A percentile compares a stretch with the other conserved stretches of the same genome.
These are phyloP conservation scores for Leishmania amazonensis DNA, from an alignment of 208 protist genomes.

Conservation along the genomic window DNA sequence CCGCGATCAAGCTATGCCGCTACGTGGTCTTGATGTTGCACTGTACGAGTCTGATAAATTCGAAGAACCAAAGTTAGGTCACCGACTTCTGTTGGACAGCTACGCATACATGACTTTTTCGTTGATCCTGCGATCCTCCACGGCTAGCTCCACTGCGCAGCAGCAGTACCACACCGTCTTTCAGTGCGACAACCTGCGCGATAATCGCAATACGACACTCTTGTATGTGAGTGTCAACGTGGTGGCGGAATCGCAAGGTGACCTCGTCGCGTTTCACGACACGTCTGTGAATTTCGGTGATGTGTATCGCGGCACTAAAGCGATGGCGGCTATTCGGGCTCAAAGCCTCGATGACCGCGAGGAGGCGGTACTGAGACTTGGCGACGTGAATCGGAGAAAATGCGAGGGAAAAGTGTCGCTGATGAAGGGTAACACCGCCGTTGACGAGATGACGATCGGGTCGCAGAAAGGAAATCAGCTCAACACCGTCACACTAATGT, in stretches of 20 bases:
- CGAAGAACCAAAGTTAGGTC: conserved; percentile 74
- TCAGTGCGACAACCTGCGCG: conserved; percentile 85
- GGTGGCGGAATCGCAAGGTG: conserved; percentile 60
- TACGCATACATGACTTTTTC: conserved; percentile 80
- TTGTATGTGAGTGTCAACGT: conserved; percentile 77
- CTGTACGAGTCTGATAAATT: conserved; percentile 81
- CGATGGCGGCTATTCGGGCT: conserved; percentile 42
- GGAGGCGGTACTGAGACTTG: conserved; percentile 56
- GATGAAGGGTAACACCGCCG: conserved; percentile 39
- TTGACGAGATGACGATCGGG: conserved; percentile 62
- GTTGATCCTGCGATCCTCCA: conserved; percentile 64
- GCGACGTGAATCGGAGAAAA: conserved; percentile 43
- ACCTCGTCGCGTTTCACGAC: conserved; percentile 58
- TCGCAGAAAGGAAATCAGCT: conserved; percentile 46
- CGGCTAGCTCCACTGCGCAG: conserved; percentile 20
- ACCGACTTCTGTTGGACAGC: conserved; percentile 59
- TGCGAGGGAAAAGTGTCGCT: conserved; percentile 62
- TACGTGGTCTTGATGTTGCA: conserved; percentile 62
- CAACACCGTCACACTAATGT: conserved; percentile 47
- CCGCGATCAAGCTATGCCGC: conserved; percentile 59
- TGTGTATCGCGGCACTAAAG: conserved; percentile 73
- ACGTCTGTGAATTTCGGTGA: conserved; percentile 77
- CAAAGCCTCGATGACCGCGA: conserved; percentile 53
- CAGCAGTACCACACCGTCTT: conserved; percentile 63
- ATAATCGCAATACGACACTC: conserved; percentile 63